A percentile compares a stretch with the other conserved stretches of the same genome.
Evolutionary conservation across 164 flowering plant genomes (phyloP).

Genomic region (Dillenia turbinata): DNA sequence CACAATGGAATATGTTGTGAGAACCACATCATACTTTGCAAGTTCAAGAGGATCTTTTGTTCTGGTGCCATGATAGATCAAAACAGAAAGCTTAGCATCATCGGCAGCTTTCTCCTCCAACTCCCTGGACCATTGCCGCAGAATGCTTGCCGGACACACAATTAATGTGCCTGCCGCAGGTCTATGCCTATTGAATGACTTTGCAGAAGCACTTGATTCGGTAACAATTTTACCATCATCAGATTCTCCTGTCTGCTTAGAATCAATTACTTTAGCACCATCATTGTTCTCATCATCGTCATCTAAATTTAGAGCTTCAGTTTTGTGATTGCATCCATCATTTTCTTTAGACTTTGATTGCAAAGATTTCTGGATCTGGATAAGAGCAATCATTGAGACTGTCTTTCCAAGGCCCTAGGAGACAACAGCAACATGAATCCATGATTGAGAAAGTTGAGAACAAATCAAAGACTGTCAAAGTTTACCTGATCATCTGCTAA

Average conservation of each 20-base stretch:
- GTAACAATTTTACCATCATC: conserved; percentile 24
- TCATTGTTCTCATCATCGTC: conserved; percentile 47
- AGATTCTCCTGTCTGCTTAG: conserved; percentile 29
- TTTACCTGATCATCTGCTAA: conserved; percentile 97
- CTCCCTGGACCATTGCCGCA: conserved; percentile 95
- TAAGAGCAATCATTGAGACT: conserved; percentile 82
- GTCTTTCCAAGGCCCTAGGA: conserved; percentile 99
- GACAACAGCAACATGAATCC: conserved; percentile 16
- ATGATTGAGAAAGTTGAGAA: background rate
- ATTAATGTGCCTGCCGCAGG: conserved; percentile 91
- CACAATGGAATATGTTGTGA: conserved; percentile 92
- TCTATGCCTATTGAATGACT: conserved; percentile 40
- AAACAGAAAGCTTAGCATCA: conserved; percentile 58
- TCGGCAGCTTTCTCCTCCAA: conserved; percentile 76
- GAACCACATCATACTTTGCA: conserved; percentile 88
- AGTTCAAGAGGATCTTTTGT: conserved; percentile 74
- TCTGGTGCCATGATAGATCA: conserved; percentile 82
- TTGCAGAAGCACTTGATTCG: conserved; percentile 29
- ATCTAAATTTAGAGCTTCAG: conserved; percentile 84
- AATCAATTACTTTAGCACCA: conserved; percentile 15
- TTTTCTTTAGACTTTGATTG: conserved; percentile 42
- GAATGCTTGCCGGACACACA: conserved; percentile 96
- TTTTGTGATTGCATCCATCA: conserved; percentile 16
- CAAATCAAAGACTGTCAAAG: conserved; percentile 2
- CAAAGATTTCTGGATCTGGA: conserved; percentile 55